Base-by-base conservation (phyloP, 495 filamentous ascomycete species). In the Lepidopterella palustris region DNA sequence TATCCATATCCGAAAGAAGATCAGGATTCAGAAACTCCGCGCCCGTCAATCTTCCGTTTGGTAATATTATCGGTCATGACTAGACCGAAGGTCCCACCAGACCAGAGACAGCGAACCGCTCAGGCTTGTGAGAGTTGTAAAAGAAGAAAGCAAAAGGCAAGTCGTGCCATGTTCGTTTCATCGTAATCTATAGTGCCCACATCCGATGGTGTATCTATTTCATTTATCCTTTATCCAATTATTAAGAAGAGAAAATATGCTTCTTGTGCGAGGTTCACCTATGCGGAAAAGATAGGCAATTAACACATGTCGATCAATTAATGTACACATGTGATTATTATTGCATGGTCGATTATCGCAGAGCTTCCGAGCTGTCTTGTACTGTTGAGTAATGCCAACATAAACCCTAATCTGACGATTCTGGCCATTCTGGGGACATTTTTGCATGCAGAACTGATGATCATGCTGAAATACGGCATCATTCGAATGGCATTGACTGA, bases 61-160 rank as follows among this genome's bases (percentile, higher is more conserved):
- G 31, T 35, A 35, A 35, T 35, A 35, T 18, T 13, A 3, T 42
- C 35, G 35, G 53, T 40, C 45, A 84, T 84, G 81, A 83, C 79
- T 68, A 79, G 82, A 65, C 82, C 81, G 35, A 83, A 80, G 70
- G 82, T 85, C 56, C 79, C 82, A 59, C 80, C 81, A 60, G 82
- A 84, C 64, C 82, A 84, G 70, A 78, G 82, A 62, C 82, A 84
- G 68, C 77, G 82, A 54, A 84, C 80, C 60, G 82, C 82, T 39
- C 80, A 81, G 57, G 87, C 87, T 35, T 90, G 87, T 71, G 84
- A 89, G 63, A 85, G 81, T 66, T 90, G 87, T 76, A 90, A 89
- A 75, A 77, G 84, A 55, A 80, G 87, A 64, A 89, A 89, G 73
- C 86, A 89, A 73, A 89, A 89, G 77, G 82, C 83, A 61, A 73